Percentiles rank a stretch among this genome's conserved stretches.
Conservation (phyloP, 106 monocot genomes). For the Hemerocallis citrina region DNA sequence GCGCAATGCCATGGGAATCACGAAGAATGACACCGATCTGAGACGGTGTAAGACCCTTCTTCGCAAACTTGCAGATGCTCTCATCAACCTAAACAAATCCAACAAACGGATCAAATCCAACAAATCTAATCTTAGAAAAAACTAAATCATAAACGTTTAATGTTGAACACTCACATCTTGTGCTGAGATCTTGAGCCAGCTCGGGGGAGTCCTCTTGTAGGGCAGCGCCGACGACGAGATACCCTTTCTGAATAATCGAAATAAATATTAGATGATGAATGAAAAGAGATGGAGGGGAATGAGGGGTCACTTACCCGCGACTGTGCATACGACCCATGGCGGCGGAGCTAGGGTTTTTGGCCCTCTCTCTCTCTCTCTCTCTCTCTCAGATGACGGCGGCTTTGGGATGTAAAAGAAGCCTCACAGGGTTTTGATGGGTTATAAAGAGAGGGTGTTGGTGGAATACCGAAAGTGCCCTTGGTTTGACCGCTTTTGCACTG, state of each 20-base stretch:
- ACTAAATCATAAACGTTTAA: neutral
- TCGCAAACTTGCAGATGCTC: slow-evolving; percentile 69
- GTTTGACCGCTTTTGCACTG: too few species aligned
- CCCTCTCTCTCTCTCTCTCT: too few species aligned
- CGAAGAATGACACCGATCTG: slow-evolving; percentile 84
- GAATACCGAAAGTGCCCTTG: too few species aligned
- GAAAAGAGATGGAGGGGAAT: neutral
- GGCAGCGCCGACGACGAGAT: slow-evolving; percentile 69
- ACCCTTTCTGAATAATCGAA: slow-evolving; percentile 23
- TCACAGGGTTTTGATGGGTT: neutral
- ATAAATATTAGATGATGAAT: neutral
- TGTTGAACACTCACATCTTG: slow-evolving; percentile 33
- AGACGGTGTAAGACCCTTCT: slow-evolving; percentile 77
- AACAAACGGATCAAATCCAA: neutral
- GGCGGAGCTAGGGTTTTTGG: neutral
- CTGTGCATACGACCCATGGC: slow-evolving; percentile 3
- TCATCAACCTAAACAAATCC: slow-evolving; percentile 55
- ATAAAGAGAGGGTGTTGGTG: too few species aligned
- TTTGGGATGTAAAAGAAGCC: too few species aligned
- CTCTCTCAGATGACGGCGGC: neutral
- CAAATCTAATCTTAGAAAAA: neutral
- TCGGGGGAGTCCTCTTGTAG: slow-evolving; percentile 73
- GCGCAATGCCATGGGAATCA: slow-evolving; percentile 80
- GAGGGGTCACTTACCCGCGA: neutral
- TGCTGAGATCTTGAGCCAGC: slow-evolving; percentile 63